These are phyloP conservation scores for Rhizopogon vesiculosus DNA, from an alignment of 768 basidiomycete genomes.

Conservation along the genomic window DNA sequence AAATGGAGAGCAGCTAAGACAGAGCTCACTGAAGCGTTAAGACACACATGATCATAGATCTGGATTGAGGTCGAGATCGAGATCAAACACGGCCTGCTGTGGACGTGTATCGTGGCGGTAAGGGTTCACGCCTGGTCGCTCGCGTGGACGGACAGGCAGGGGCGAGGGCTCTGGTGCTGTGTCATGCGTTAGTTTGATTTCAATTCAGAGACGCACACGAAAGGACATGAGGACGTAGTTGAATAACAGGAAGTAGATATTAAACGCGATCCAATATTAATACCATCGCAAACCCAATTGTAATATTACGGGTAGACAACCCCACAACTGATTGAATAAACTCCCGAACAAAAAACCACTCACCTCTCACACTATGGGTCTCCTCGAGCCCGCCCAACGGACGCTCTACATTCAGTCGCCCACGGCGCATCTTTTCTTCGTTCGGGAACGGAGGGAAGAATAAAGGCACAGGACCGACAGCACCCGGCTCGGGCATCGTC, in stretches of 20 bases:
- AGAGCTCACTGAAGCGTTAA: background rate
- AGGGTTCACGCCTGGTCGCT: constrained; percentile 53
- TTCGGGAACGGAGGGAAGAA: constrained; percentile 92
- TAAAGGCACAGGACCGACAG: constrained; percentile 66
- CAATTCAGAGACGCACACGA: background rate
- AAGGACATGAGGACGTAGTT: background rate
- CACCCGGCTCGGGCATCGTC: constrained; percentile 72
- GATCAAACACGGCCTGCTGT: constrained; percentile 64
- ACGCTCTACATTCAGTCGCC: constrained; percentile 73
- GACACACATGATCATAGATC: constrained; percentile 44
- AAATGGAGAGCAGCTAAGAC: too few relatives aligned
- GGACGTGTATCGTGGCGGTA: constrained; percentile 68
- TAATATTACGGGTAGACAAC: background rate
- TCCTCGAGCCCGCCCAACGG: constrained; percentile 77
- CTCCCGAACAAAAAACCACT: constrained; percentile 19
- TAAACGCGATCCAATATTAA: background rate
- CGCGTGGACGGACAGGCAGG: constrained; percentile 38
- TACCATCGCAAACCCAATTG: background rate
- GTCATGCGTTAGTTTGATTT: constrained; percentile 3
- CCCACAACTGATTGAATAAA: background rate
- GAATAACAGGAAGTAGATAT: background rate
- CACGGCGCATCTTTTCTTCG: constrained; percentile 87
- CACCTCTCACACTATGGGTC: constrained; percentile 77
- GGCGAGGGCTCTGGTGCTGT: constrained; percentile 64
- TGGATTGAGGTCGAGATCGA: constrained; percentile 83